A percentile compares a stretch with the other conserved stretches of the same genome.
Conservation (phyloP, 2,329 filamentous ascomycete genomes). For the Cytospora schulzeri region DNA sequence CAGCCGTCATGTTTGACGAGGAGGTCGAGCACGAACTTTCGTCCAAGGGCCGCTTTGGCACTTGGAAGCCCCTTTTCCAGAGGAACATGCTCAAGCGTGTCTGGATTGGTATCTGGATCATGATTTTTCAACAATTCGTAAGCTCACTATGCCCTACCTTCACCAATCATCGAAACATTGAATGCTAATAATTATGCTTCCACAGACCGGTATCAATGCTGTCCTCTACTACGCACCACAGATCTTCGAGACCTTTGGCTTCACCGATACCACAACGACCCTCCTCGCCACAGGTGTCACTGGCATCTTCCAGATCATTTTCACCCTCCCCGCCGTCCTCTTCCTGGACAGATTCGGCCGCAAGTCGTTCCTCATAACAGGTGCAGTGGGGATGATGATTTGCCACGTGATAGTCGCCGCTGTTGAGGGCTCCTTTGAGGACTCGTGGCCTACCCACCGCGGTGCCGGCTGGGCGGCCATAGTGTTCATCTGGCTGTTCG, state of each 20-base stretch:
- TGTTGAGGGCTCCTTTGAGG: conserved; percentile 23
- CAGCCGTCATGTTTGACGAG: conserved; percentile 33
- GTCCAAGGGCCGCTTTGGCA: conserved; percentile 9
- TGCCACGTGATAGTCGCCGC: conserved; percentile 29
- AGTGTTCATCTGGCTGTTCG: conserved; percentile 30
- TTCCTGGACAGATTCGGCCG: conserved; percentile 28
- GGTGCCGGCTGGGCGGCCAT: conserved; percentile 26
- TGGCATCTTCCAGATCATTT: conserved; percentile 26
- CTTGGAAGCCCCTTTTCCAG: conserved; percentile 31
- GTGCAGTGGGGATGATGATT: conserved; percentile 27
- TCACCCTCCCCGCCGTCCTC: conserved; percentile 27
- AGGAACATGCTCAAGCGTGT: conserved; percentile 32
- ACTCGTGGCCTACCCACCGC: conserved; percentile 16
- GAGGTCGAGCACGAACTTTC: conserved; percentile 26
- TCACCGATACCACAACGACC: conserved; percentile 24
- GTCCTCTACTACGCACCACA: conserved; percentile 32
- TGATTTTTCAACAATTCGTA: conserved; percentile 32
- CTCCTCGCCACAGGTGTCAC: conserved; percentile 28
- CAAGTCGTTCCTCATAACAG: conserved; percentile 26
- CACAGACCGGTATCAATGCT: conserved; percentile 30
- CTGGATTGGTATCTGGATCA: conserved; percentile 29
- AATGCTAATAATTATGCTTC: background rate
- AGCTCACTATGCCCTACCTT: background rate
- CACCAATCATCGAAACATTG: background rate
- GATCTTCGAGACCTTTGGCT: conserved; percentile 28